Percentiles rank a stretch among this genome's conserved stretches.
Evolutionary conservation across 116 monocot genomes (phyloP).

Genomic region (Zostera marina): DNA sequence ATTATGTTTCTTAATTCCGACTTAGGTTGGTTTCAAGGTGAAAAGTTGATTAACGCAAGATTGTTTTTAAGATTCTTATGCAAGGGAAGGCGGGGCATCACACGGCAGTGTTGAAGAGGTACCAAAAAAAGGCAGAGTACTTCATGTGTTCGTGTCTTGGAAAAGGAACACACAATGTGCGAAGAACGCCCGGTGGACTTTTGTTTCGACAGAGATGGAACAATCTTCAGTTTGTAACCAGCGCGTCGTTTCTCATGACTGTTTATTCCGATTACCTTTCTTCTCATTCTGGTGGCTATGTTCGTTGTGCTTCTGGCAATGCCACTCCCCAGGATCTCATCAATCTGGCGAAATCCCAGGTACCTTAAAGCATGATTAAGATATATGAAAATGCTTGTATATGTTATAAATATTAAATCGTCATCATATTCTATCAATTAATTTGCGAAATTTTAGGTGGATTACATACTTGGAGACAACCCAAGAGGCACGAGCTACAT

Average conservation of each 20-base stretch:
- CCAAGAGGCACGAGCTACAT: constrained; percentile 93
- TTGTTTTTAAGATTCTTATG: constrained; percentile 8
- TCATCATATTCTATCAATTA: too few species aligned
- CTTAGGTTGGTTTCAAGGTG: too few species aligned
- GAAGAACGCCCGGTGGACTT: constrained; percentile 22
- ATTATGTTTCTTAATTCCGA: too few species aligned
- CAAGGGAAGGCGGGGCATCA: constrained; percentile 18
- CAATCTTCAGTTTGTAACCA: constrained; percentile 64
- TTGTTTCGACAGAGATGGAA: constrained; percentile 69
- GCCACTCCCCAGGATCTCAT: constrained; percentile 25
- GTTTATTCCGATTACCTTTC: constrained; percentile 61
- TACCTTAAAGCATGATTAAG: too few species aligned
- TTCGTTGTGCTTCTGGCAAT: constrained; percentile 14
- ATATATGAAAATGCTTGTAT: too few species aligned
- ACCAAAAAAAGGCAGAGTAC: constrained; percentile 43
- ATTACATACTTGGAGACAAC: constrained; percentile 86
- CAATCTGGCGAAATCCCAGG: constrained; percentile 26
- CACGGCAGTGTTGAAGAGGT: constrained; percentile 20
- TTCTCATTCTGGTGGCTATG: too few species aligned
- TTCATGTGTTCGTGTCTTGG: constrained; percentile 23
- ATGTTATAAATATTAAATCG: too few species aligned
- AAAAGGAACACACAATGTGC: not conserved
- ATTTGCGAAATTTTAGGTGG: too few species aligned
- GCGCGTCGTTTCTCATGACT: constrained; percentile 44
- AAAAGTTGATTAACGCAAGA: too few species aligned